Evolutionary conservation across 2,329 filamentous ascomycete genomes (phyloP), one percentile per base, ranked within the genome.

Genomic region (Microcyclospora pomicola): DNA sequence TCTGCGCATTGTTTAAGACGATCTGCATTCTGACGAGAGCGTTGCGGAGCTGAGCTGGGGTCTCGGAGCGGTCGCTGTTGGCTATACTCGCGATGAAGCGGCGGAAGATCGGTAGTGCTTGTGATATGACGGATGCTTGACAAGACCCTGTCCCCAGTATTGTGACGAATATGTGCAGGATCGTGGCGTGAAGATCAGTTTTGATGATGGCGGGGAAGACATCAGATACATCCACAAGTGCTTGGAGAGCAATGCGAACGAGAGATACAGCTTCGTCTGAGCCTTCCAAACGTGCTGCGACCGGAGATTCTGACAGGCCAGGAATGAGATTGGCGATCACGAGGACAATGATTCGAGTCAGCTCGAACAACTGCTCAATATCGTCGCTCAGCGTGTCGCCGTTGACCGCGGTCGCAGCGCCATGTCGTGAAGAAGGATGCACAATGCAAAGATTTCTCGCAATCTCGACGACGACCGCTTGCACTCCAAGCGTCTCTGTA

Each of bases 191-290:
- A 6, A 98, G 71, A 58, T 98, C 91, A 9, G 86, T 88, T 56
- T 91, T 91, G 66, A 98, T 98, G 51, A 98, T 87, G 2, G 83
- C 77, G 0, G 92, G 92, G 62, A 98, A 98, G 12, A 96, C 86
- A 44, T 92, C 84, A 6, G 91, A 87, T 1, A 91, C 87, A 54
- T 96, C 85, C 3, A 96, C 91, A 2, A 98, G 73, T 1, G 91
- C 84, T 42, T 87, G 82, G 2, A 98, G 69, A 1, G 85, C 80
- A 2, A 82, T 77, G 15, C 78, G 77, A 35, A 95, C 76, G 2
- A 98, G 73, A 2, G 80, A 68, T 13, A 92, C 73, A 1, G 85
- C 82, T 58, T 96, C 88, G 50, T 95, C 87, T 1, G 82, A 87
- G 52, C 93, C 48, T 16, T 59, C 58, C 0, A 77, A 50, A 33